Evolutionary conservation across 805 yeast species (phyloP).

Genomic region (Pichia cephalocereana): DNA sequence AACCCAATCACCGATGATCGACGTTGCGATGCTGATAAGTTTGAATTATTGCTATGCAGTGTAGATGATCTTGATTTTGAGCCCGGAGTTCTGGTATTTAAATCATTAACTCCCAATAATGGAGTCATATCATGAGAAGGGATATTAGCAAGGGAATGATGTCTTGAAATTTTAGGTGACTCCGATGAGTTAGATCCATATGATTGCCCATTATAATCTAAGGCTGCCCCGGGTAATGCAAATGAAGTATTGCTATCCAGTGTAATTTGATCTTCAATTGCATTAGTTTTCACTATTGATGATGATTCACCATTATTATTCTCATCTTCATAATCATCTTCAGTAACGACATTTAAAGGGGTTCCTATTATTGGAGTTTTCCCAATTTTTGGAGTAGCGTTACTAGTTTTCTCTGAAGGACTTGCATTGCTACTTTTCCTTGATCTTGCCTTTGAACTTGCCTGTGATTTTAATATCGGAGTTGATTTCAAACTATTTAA

Average conservation of each 20-base stretch:
- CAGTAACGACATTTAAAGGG: neutral
- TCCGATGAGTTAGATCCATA: neutral
- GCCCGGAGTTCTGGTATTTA: neutral
- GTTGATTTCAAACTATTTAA: neutral
- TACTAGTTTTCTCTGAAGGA: too few relatives aligned
- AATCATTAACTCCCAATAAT: neutral
- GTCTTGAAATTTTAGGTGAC: neutral
- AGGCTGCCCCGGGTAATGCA: constrained; percentile 5
- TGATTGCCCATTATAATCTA: neutral
- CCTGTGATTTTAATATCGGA: neutral
- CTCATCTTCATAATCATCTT: neutral
- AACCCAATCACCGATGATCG: constrained; percentile 19
- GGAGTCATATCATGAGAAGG: constrained; percentile 3
- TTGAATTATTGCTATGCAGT: neutral
- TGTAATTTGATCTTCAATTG: neutral
- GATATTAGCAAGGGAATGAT: neutral
- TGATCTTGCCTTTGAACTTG: neutral
- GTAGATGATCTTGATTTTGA: too few relatives aligned
- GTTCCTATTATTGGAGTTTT: neutral
- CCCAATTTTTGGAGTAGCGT: too few relatives aligned
- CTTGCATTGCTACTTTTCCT: neutral
- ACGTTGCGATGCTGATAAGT: neutral
- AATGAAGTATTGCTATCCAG: neutral
- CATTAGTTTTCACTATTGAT: neutral
- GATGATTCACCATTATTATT: neutral